Base-by-base conservation (phyloP, 495 filamentous ascomycete species). In the Xylaria scruposa region DNA sequence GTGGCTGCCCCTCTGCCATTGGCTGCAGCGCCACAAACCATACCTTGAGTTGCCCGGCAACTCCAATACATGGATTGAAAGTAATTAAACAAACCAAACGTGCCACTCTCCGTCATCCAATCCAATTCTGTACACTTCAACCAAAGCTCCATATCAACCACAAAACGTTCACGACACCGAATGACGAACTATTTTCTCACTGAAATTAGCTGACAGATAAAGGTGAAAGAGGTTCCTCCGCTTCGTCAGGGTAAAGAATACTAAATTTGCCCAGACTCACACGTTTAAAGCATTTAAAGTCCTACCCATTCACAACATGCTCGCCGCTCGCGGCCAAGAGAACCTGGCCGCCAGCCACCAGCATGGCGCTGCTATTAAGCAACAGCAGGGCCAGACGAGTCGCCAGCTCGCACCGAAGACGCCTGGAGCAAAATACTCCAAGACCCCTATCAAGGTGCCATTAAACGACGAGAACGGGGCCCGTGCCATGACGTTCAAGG, bases 321-420 rank as follows among this genome's bases (percentile, higher is more conserved):
- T 98, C 79, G 92, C 94, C 31, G 87, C 91, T 73, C 80, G 88
- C 75, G 92, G 97, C 82, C 95, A 98, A 81, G 96, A 99, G 81
- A 99, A 99, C 81, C 83, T 94, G 75, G 88, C 85, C 33, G 91
- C 93, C 74, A 82, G 78, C 59, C 92, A 91, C 72, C 94, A 96
- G 77, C 89, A 91, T 63, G 90, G 85, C 31, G 91, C 92, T n/a
- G 90, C 92, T 19, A 84, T 90, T 13, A 97, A 97, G 80, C 91
- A 93, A 42, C 87, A 95, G 76, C 90, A 93, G 73, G 71, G 74
- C 42, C 72, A 73, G 69, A 84, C 85, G 70, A 76, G 82, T 19
- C 89, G 87, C 75, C 85, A 88, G 68, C 77, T 86, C 51, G 87
- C 92, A 31, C 42, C 68, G 21, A 97, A 97, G 83, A 94, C 94